Evolutionary conservation across 2,329 filamentous ascomycete species (phyloP).

Genomic region (Penicillium brevicompactum): DNA sequence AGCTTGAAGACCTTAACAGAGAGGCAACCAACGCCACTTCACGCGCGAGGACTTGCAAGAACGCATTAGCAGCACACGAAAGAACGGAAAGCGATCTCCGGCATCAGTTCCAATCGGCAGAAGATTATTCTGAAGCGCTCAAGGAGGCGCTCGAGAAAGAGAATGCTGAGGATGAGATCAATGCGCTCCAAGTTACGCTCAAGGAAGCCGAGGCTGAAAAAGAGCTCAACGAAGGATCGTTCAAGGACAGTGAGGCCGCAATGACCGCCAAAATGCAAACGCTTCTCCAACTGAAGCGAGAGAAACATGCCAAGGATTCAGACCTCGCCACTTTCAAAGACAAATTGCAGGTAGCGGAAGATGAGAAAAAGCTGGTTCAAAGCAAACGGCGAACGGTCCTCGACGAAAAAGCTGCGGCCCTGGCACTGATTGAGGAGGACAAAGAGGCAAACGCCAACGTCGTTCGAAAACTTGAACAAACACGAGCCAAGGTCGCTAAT

Average conservation of each 20-base stretch:
- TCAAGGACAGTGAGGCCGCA: constrained; percentile 51
- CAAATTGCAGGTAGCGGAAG: constrained; percentile 58
- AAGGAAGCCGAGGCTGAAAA: constrained; percentile 56
- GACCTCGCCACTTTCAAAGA: constrained; percentile 39
- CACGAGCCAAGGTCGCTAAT: constrained; percentile 53
- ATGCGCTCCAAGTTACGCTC: constrained; percentile 61
- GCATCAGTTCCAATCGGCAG: constrained; percentile 59
- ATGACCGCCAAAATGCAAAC: constrained; percentile 47
- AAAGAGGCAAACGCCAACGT: constrained; percentile 50
- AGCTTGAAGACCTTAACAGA: constrained; percentile 56
- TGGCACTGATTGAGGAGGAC: constrained; percentile 54
- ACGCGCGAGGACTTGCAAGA: constrained; percentile 52
- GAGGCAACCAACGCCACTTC: constrained; percentile 53
- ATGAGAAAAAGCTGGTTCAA: constrained; percentile 54
- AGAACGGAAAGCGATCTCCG: constrained; percentile 53
- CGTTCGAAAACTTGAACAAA: constrained; percentile 52
- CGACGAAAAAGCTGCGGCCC: constrained; percentile 63
- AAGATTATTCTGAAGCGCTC: constrained; percentile 65
- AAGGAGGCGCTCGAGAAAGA: constrained; percentile 65
- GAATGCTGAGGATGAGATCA: constrained; percentile 66
- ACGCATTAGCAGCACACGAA: constrained; percentile 54
- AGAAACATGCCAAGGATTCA: constrained; percentile 34
- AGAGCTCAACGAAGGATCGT: constrained; percentile 46
- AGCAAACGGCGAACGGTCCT: constrained; percentile 58
- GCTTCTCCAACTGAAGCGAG: constrained; percentile 40